Conservation (phyloP, 257 asterid species). For the Ligustrum vulgare region DNA sequence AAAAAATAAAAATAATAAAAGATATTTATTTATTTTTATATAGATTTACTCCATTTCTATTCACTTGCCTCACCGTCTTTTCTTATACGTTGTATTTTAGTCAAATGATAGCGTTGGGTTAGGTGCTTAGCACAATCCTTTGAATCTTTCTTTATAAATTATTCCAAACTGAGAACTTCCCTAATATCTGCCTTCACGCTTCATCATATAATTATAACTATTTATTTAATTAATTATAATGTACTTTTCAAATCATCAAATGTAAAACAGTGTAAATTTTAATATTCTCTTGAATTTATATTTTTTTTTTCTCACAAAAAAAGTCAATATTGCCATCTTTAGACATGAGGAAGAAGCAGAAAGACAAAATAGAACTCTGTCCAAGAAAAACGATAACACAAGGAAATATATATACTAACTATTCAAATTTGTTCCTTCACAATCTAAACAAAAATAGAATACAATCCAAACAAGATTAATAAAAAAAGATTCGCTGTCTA, state of each 20-base stretch:
- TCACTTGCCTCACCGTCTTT: not conserved
- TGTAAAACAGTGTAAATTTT: not conserved
- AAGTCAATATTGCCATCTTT: not conserved
- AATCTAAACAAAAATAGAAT: not conserved
- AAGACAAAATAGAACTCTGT: slow-evolving; percentile 20
- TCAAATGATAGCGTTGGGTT: slow-evolving; percentile 26
- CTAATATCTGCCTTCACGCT: slow-evolving; percentile 3
- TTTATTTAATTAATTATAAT: not conserved
- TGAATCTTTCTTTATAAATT: slow-evolving; percentile 18
- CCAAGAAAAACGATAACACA: not conserved
- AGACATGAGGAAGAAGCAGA: not conserved
- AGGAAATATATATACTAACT: not conserved
- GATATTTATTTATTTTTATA: not conserved
- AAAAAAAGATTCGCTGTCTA: not conserved
- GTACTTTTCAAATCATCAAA: not conserved
- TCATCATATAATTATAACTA: not conserved
- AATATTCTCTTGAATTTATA: not conserved
- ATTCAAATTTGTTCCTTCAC: not conserved
- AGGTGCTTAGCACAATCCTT: slow-evolving; percentile 36
- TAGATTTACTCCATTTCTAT: too few relatives aligned
- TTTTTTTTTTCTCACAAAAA: not conserved
- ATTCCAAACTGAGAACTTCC: slow-evolving; percentile 29
- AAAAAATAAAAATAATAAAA: not conserved
- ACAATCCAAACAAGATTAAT: not conserved
- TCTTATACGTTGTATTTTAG: not conserved